Base-by-base conservation (phyloP, 2,329 filamentous ascomycete genomes). In the Diaporthe sp. region DNA sequence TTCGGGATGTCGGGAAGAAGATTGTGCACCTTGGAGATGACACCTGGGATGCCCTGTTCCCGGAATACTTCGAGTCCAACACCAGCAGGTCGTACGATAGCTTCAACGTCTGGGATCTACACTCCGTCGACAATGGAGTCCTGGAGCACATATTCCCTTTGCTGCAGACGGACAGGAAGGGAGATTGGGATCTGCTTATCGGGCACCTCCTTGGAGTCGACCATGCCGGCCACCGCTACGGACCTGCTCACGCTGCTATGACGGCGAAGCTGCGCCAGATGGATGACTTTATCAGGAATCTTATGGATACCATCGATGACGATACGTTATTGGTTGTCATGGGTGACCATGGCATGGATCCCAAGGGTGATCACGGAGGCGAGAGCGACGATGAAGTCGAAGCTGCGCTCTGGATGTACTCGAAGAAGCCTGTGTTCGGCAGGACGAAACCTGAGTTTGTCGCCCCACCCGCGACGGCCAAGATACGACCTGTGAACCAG, bases 311-410 rank as follows among this genome's bases (percentile, higher is more conserved):
- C 4, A 87, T 99, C 25, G 96, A 98, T 79, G 94, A 98, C 72
- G 87, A 95, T 73, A 99, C 97, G 0, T 87, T 99, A 31, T 87
- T 99, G 49, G 92, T 99, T 28, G 94, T 99, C 19, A 98, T 99
- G 95, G 97, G 97, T n/a, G 97, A 99, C 82, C 97, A 99, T 82
- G 97, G 97, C 15, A 99, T 99, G 97, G 97, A 99, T 83, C 88
- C 91, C 76, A 98, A 99, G 86, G 97, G 97, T 25, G 97, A 99
- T 79, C 97, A 99, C 82, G 97, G 97, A n/a, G 97, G 97, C 73
- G 97, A 99, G 86, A 98, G 96, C 44, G 95, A 98, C 79, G 95
- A 98, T 78, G 97, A 99, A 83, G 91, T 99, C 9, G 92, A 99
- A 84, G 95, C 97, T 74, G 95, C 97, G 2, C 84, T 99, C 62